Base-by-base conservation (phyloP, 1,284 basidiomycete genomes). In the Inonotus hispidus region DNA sequence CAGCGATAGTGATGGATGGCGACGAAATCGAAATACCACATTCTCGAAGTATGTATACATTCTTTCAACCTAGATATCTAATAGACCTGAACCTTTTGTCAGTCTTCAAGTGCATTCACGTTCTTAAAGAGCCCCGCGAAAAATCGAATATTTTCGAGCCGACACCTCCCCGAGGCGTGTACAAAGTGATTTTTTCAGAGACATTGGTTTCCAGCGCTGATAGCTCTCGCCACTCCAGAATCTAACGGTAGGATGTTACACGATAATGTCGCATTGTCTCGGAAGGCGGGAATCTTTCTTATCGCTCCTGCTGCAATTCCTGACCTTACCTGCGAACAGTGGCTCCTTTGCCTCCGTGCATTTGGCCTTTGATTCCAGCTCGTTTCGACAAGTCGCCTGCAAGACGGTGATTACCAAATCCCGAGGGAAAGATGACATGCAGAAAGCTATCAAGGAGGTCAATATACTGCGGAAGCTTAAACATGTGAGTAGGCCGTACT, bases 261-360 rank as follows among this genome's bases (percentile, higher is more conserved):
- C 82, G 14, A 82, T 92, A 21, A 88, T 85, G 19, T 84, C 86
- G 1, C 87, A 91, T 65, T 87, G 84, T 65, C 78, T 92, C 11
- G 89, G 89, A 54, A 85, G 66, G 68, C 66, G 25, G 32, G 63
- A 52, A 14, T 11, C 16, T 16, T 38, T 21, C 38, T 35, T 4
- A 60, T 14, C 7, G 13, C 54, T 21, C 11, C 16, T 55, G 23
- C 14, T 37, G 5, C 37, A 35, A 50, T 37, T 63, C 60, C 23
- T n/a, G 27, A n/a, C 16, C n/a, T 23, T 5, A 7, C 10, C 25
- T 6, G 59, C 46, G 8, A 32, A 21, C 8, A 67, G 82, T 29
- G 92, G 92, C 0, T 84, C 85, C n/a, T 93, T 91, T 71, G 89
- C 90, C 0, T 87, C 82, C 0, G 88, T 93, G 1, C 84, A 92